A percentile compares a stretch with the other conserved stretches of the same genome.
Evolutionary conservation across 345 rosid species (phyloP).

Genomic region (Ceriops tagal): DNA sequence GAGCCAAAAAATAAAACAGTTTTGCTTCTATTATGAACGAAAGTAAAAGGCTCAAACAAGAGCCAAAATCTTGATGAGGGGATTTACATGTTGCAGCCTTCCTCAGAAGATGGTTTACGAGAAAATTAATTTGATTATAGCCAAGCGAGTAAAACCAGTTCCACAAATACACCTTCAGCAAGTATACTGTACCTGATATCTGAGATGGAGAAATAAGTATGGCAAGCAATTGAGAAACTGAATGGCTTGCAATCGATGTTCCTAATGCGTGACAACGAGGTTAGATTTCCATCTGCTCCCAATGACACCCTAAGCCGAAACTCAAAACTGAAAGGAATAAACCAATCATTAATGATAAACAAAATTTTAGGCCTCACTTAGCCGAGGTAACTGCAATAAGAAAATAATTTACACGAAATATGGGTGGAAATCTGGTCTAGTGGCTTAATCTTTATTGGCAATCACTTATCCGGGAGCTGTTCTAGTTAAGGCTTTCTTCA

Average conservation of each 20-base stretch:
- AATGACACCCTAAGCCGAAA: conserved; percentile 78
- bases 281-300: conserved; percentile 63
- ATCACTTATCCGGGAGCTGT: too few relatives aligned
- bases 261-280: conserved; percentile 77
- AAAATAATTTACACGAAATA: neutral
- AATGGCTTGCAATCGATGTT: conserved; percentile 82
- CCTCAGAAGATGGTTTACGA: too few relatives aligned
- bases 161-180: neutral
- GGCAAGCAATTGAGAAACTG: conserved; percentile 75
- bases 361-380: neutral
- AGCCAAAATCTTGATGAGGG: too few relatives aligned
- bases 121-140: too few relatives aligned
- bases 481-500: too few relatives aligned
- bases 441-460: too few relatives aligned
- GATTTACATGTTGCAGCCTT: too few relatives aligned
- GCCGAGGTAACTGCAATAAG: neutral
- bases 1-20: neutral
- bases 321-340: conserved; percentile 68
- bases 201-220: conserved; percentile 76
- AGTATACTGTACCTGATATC: conserved; percentile 64
- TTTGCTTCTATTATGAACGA: too few relatives aligned
- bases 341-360: neutral
- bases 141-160: too few relatives aligned
- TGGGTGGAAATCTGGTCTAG: too few relatives aligned
- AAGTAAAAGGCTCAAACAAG: too few relatives aligned